These are phyloP conservation scores for Rhynchosporium graminicola DNA, from an alignment of 2,329 filamentous ascomycete genomes.

Conservation along the genomic window DNA sequence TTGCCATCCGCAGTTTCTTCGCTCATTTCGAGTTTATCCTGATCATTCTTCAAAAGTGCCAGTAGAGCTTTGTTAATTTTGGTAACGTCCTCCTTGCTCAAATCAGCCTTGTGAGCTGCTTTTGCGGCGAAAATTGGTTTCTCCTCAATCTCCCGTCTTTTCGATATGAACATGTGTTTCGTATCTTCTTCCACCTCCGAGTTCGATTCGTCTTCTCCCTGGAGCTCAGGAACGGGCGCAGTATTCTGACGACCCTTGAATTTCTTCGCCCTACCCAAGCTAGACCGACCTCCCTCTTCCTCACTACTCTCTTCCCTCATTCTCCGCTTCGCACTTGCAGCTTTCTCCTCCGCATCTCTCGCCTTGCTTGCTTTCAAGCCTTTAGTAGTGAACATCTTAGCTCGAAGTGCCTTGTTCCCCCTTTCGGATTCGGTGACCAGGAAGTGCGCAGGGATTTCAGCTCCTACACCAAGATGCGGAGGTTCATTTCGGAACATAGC, in stretches of 20 bases:
- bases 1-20: background rate
- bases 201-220: background rate
- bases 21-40: background rate
- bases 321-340: conserved; percentile 37
- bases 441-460: conserved; percentile 37
- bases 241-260: conserved; percentile 24
- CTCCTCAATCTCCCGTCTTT: conserved; percentile 8
- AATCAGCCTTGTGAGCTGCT: background rate
- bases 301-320: conserved; percentile 39
- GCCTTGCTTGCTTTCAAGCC: conserved; percentile 39
- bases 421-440: conserved; percentile 36
- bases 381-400: conserved; percentile 38
- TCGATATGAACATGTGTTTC: background rate
- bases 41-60: background rate
- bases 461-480: conserved; percentile 39
- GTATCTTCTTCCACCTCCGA: conserved; percentile 1
- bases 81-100: background rate
- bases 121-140: background rate
- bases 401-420: conserved; percentile 39
- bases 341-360: conserved; percentile 40
- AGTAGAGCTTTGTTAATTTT: background rate
- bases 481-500: conserved; percentile 36
- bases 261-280: conserved; percentile 41
- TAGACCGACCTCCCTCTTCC: conserved; percentile 41
- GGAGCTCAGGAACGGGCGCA: background rate